Base-by-base conservation (phyloP, 2,329 filamentous ascomycete genomes). In the Colletotrichum endophyticum region DNA sequence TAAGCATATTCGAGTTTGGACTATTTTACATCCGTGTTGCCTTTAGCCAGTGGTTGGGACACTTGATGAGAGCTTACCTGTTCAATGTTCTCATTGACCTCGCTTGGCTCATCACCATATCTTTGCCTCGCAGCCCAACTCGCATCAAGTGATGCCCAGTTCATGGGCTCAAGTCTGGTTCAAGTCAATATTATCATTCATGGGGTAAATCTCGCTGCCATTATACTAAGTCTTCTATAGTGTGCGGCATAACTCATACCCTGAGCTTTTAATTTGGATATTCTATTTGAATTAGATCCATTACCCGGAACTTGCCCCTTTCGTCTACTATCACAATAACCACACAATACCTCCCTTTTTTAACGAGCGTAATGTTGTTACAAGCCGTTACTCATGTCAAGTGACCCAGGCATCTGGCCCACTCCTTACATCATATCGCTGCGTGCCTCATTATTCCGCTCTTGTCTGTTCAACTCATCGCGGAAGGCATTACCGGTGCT, bases 381-480 rank as follows among this genome's bases (percentile, higher is more conserved):
- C 70, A 73, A 27, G 13, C 12, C 34, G n/a, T n/a, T 34, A 19
- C 9, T 44, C 22, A 36, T 62, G 30, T 8, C 13, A 11, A 25
- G 11, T 34, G 25, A 63, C 30, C 22, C 8, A 63, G 15, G 11
- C 9, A n/a, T n/a, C 6, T 34, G 27, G n/a, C 6, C 27, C 36
- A n/a, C 5, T 2, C 39, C 12, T 73, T 11, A 76, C 64, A 76
- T 25, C 64, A 73, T 64, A n/a, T 53, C 44, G 44, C 32, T 66
- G 30, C 36, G 63, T 7, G 64, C 74, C n/a, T 49, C 68, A 59
- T 66, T 59, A 22, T 74, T 76, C 12, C 70, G 56, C 53, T 78
- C 77, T 25, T 78, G 77, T 25, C 77, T 71, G n/a, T 22, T 25
- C 64, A 78, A 6, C 68, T 78, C 77, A 12, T 72, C 62, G 8